These are phyloP conservation scores for Botrytis porri DNA, from an alignment of 2,329 filamentous ascomycete genomes.

Conservation along the genomic window DNA sequence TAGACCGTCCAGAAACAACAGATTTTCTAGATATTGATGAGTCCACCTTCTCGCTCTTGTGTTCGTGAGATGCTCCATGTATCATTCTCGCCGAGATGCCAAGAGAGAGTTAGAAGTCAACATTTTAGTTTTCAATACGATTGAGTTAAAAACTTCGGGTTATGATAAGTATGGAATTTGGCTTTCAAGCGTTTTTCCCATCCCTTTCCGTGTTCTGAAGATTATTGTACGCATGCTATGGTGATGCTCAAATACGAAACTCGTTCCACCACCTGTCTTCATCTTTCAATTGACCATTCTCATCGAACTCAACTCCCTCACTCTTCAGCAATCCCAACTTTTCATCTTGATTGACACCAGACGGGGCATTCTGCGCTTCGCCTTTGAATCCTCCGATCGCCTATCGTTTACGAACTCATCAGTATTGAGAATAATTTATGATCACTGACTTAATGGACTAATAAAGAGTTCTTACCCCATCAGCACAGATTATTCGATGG, in stretches of 20 bases:
- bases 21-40: neutral
- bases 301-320: constrained; percentile 9
- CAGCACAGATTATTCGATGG: constrained; percentile 56
- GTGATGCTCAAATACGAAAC: neutral
- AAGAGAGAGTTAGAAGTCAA: neutral
- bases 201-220: neutral
- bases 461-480: constrained; percentile 43
- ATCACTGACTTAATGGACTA: neutral
- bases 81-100: neutral
- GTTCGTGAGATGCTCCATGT: neutral
- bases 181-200: neutral
- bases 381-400: constrained; percentile 51
- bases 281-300: neutral
- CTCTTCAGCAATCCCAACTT: constrained; percentile 38
- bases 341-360: constrained; percentile 46
- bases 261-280: neutral
- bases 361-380: constrained; percentile 49
- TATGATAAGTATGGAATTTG: neutral
- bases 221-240: neutral
- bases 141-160: neutral
- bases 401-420: constrained; percentile 19
- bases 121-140: too few species aligned
- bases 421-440: neutral
- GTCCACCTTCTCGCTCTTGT: neutral
- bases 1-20: neutral